Base-by-base conservation (phyloP, 768 basidiomycete species). In the Solioccasus polychromus region DNA sequence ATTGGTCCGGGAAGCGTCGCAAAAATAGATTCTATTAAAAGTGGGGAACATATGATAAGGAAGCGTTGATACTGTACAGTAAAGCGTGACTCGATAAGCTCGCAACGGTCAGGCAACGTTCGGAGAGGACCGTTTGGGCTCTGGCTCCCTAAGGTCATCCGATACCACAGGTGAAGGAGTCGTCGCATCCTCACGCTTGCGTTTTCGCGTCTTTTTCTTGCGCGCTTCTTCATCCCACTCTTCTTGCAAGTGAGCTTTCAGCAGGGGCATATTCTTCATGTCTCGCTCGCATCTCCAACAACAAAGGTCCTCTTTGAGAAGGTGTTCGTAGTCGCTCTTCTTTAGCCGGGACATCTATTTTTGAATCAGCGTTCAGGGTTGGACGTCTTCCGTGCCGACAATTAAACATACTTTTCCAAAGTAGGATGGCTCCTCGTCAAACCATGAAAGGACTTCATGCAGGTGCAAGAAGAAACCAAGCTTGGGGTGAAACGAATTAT, bases 401-500 rank as follows among this genome's bases (percentile, higher is more conserved):
- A 24, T 8, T 11, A 44, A 11, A 69, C 78, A 45, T 53, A 85
- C 83, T 29, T 64, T 66, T 15, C 65, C 57, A 55, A 71, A 83
- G 58, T 74, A 83, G 1, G 77, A 74, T 2, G 76, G 70, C 15
- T 76, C 78, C 12, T 78, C 78, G 23, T 86, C 86, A 48, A 89
- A 84, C 91, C 91, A 92, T 2, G 77, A 73, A 35, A 88, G 68
- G n/a, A 95, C 85, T 9, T 90, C 81, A 40, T 81, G 73, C 15
- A 93, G 67, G 49, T 82, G 77, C 3, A 94, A 58, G 67, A 95
- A 94, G 68, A 91, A 95, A 1, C 88, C 91, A 17, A 78, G 71
- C 38, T 79, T 78, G 0, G 92, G 92, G 57, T 88, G 84, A 68
- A 94, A 96, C 5, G 89, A 87, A 58, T 94, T 93, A 67, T 91